Evolutionary conservation across 2,329 filamentous ascomycete species (phyloP).

Genomic region (Cytospora mali): DNA sequence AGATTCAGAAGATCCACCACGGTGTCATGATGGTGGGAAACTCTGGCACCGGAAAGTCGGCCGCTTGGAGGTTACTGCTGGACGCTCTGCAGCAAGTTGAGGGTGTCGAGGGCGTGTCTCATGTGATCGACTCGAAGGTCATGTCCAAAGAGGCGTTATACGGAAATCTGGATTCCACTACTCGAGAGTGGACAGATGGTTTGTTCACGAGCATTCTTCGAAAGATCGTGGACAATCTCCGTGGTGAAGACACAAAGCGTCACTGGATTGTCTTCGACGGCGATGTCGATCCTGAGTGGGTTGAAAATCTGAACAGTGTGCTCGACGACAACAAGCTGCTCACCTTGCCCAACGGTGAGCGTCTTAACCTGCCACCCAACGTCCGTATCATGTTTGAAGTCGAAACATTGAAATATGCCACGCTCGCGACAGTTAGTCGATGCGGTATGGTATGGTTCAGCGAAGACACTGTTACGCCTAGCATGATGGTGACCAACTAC

Average conservation of each 20-base stretch:
- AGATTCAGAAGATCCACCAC: constrained; percentile 97
- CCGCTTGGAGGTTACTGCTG: constrained; percentile 89
- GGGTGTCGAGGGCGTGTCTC: constrained; percentile 88
- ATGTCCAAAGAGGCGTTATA: constrained; percentile 99
- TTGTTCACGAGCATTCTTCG: constrained; percentile 96
- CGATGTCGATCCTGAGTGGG: constrained; percentile 98
- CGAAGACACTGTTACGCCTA: constrained; percentile 90
- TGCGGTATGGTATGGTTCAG: constrained; percentile 99
- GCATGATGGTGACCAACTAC: constrained; percentile 93
- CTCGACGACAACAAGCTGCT: constrained; percentile 98
- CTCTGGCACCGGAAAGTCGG: constrained; percentile 96
- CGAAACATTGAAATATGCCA: constrained; percentile 95
- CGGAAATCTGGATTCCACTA: constrained; percentile 93
- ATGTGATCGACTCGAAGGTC: constrained; percentile 98
- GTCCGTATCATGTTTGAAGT: constrained; percentile 99
- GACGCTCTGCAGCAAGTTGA: constrained; percentile 91
- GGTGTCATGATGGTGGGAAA: constrained; percentile 99
- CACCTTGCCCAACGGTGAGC: constrained; percentile 95
- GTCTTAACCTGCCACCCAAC: constrained; percentile 89
- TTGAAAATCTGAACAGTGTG: constrained; percentile 99
- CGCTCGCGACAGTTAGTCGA: constrained; percentile 96
- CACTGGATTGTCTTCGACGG: constrained; percentile 99
- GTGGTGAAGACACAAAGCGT: constrained; percentile 93
- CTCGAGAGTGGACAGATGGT: constrained; percentile 97
- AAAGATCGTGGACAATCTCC: constrained; percentile 98